A percentile compares a stretch with the other conserved stretches of the same genome.
These are phyloP conservation scores for Arachis hypogaea DNA, from an alignment of 306 rosid species.

Conservation along the genomic window DNA sequence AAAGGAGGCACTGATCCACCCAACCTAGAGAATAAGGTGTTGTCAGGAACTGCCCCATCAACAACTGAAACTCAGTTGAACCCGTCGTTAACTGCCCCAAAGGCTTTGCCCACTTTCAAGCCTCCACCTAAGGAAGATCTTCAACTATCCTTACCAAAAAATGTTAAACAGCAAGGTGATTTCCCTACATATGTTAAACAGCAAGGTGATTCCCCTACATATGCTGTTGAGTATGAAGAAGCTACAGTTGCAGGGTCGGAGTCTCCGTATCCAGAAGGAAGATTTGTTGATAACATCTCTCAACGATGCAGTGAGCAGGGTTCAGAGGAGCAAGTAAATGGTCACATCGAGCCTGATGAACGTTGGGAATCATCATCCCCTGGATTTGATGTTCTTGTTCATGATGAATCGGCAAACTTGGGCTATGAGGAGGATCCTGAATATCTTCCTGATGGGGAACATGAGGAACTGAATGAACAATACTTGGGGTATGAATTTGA, in stretches of 20 bases:
- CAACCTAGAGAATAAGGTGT: slow-evolving; percentile 49
- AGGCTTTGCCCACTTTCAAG: slow-evolving; percentile 37
- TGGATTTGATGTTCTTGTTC: slow-evolving; percentile 92
- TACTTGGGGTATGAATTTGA: slow-evolving; percentile 53
- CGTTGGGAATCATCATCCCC: slow-evolving; percentile 84
- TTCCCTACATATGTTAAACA: slow-evolving; percentile 38
- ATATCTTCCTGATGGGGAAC: slow-evolving; percentile 50
- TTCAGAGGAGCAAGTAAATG: slow-evolving; percentile 58
- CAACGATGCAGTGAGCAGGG: slow-evolving; percentile 48
- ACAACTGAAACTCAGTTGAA: slow-evolving; percentile 35
- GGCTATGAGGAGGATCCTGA: slow-evolving; percentile 55
- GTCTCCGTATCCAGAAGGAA: slow-evolving; percentile 47
- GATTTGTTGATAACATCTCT: slow-evolving; percentile 45
- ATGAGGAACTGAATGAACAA: slow-evolving; percentile 46
- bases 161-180: slow-evolving; percentile 40
- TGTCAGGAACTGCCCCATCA: slow-evolving; percentile 40
- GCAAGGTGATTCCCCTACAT: slow-evolving; percentile 37
- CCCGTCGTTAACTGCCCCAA: slow-evolving; percentile 44
- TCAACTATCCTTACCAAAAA: slow-evolving; percentile 39
- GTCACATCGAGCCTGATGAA: slow-evolving; percentile 60
- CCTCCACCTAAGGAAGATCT: slow-evolving; percentile 46
- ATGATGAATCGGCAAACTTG: slow-evolving; percentile 52
- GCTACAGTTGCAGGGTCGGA: slow-evolving; percentile 41
- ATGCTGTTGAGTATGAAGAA: slow-evolving; percentile 54
- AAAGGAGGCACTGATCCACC: slow-evolving; percentile 45